Base-by-base conservation (phyloP, 2,329 filamentous ascomycete species). In the Aureobasidium leucospermi region DNA sequence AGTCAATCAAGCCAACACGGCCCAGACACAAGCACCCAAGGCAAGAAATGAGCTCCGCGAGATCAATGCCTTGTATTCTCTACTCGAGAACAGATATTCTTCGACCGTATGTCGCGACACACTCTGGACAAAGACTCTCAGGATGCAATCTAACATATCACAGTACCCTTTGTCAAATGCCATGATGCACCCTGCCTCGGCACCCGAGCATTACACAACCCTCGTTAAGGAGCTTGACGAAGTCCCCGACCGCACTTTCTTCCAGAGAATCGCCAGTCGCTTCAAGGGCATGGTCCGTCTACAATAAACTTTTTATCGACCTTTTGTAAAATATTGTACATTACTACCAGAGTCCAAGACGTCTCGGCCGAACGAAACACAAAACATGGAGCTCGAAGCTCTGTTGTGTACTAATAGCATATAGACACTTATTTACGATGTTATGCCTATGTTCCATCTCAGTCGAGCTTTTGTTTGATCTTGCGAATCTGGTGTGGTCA, bases 71-170 rank as follows among this genome's bases (percentile, higher is more conserved):
- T 76, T 86, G 1, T 83, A 81, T 63, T 78, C 80, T 2, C 71
- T 86, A n/a, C 72, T 86, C 2, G 81, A 85, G 64, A 78, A 86
- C 67, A 73, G 80, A 51, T 85, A 84, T 65, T 73, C 70, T 48
- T 80, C 78, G 60, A 70, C 68, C 63, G 70, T 72, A 61, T 19
- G 58, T 61, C 5, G n/a, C 16, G 11, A 13, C 48, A 16, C 6
- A 4, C 6, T 41, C 11, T 31, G 41, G 16, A 39, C 15, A 19
- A 9, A 23, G 9, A 28, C 32, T 48, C 6, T n/a, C 4, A 32
- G 4, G 8, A 5, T 19, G 9, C 23, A 19, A 6, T 4, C 38
- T 51, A 6, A 42, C 36, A 41, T 4, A 32, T 5, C n/a, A n/a
- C 65, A 76, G 66, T 82, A 78, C 62, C 79, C 79, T 2, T 63